A percentile compares a stretch with the other conserved stretches of the same genome.
Evolutionary conservation across 305 asterid species (phyloP).

Genomic region (Solanum aculeatissimum): DNA sequence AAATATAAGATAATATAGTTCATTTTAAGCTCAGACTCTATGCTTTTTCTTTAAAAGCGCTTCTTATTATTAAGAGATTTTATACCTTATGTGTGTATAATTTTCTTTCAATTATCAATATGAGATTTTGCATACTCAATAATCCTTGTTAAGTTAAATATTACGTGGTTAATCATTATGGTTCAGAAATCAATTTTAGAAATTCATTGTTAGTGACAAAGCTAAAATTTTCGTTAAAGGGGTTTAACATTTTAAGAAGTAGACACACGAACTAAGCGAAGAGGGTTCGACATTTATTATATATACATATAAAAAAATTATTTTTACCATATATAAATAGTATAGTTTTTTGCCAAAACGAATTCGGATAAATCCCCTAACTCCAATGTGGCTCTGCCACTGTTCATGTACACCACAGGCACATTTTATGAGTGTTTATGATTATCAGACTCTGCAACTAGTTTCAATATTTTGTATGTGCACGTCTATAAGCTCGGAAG

Average conservation of each 20-base stretch:
- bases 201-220: background rate
- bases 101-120: background rate
- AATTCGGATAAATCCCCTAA: too few relatives aligned
- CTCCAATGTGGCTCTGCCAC: too few relatives aligned
- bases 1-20: background rate
- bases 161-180: background rate
- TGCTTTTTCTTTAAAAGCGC: background rate
- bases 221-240: too few relatives aligned
- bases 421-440: background rate
- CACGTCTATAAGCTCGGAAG: background rate
- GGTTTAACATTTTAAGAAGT: too few relatives aligned
- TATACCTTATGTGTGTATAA: background rate
- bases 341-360: too few relatives aligned
- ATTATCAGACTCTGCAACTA: background rate
- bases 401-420: background rate
- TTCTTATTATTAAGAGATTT: background rate
- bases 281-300: too few relatives aligned
- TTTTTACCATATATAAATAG: too few relatives aligned
- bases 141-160: background rate
- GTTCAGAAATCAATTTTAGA: background rate
- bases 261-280: too few relatives aligned
- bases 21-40: background rate
- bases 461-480: too few relatives aligned
- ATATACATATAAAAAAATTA: too few relatives aligned
- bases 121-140: too few relatives aligned